Conservation (phyloP, 1,284 basidiomycete genomes). For the Trichosporon faecale region DNA sequence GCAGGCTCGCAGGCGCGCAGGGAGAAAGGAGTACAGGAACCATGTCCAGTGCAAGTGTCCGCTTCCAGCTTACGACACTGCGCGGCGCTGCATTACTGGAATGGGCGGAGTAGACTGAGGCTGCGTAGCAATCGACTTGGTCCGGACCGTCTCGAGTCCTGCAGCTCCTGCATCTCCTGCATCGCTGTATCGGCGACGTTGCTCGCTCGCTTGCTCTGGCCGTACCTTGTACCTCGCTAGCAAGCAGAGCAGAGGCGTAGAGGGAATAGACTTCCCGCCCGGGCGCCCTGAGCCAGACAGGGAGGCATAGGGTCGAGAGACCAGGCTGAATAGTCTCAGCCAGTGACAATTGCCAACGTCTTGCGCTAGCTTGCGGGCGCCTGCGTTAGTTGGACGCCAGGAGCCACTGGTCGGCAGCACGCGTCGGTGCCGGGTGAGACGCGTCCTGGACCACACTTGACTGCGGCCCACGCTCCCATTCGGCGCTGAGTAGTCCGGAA, state of each 20-base stretch:
- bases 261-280: neutral
- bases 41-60: neutral
- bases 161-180: neutral
- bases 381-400: neutral
- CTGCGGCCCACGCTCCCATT: neutral
- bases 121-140: constrained; percentile 1
- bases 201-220: neutral
- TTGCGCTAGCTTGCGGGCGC: neutral
- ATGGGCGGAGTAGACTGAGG: neutral
- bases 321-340: constrained; percentile 8
- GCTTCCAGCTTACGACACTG: neutral
- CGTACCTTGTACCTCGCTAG: neutral
- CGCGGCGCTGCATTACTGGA: neutral
- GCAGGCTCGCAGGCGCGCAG: too few species aligned
- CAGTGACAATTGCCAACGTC: constrained; percentile 4
- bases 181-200: too few species aligned
- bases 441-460: neutral
- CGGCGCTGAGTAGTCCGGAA: neutral
- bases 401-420: neutral
- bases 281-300: neutral
- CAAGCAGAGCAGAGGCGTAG: neutral
- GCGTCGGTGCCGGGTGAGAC: neutral
- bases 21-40: neutral
- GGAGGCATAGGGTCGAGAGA: neutral
- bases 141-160: neutral